Percentiles rank a stretch among this genome's conserved stretches.
These are phyloP conservation scores for Cryptomeria japonica DNA, from an alignment of 75 land plant genomes.

Conservation along the genomic window DNA sequence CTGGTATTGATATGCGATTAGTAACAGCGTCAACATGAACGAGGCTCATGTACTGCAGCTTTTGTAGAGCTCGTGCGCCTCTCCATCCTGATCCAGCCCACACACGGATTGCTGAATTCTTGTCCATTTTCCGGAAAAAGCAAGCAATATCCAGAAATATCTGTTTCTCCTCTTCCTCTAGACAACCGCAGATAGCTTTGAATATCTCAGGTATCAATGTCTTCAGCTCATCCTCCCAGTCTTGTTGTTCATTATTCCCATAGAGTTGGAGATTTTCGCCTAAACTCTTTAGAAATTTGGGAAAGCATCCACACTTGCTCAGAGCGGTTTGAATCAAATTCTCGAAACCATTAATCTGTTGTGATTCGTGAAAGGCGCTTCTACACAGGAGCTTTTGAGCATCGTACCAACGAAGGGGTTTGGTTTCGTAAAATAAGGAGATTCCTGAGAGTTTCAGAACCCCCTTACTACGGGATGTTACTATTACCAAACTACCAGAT, in stretches of 20 bases:
- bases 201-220: background rate
- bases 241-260: background rate
- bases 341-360: background rate
- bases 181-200: background rate
- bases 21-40: too few species aligned
- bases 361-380: background rate
- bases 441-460: background rate
- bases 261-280: background rate
- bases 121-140: background rate
- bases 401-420: background rate
- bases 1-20: too few species aligned
- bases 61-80: background rate
- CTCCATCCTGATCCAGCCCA: background rate
- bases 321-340: background rate
- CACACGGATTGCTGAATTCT: background rate
- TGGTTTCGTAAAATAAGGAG: background rate
- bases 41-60: too few species aligned
- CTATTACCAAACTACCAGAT: background rate
- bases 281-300: background rate
- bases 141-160: slow-evolving; percentile 3
- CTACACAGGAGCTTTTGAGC: background rate
- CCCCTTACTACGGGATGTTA: background rate
- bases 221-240: background rate
- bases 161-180: background rate
- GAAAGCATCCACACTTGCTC: background rate